These are phyloP conservation scores for Lentinula novae-zelandiae DNA, from an alignment of 1,284 basidiomycete species.

Conservation along the genomic window DNA sequence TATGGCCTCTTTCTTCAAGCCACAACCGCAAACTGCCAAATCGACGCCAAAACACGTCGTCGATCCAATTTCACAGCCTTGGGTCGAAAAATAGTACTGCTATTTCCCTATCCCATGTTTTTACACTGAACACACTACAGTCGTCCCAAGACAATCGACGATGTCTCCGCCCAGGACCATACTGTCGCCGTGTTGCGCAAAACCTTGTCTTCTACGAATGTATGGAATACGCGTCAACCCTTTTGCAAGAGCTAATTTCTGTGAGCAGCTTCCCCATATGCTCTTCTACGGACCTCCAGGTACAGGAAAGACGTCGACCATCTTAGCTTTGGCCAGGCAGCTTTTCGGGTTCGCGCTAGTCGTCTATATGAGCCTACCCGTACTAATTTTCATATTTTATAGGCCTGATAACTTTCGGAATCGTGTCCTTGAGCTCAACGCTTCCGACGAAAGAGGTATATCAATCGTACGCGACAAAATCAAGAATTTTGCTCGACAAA, in stretches of 20 bases:
- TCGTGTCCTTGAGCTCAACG: slow-evolving; percentile 97
- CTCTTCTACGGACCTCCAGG: slow-evolving; percentile 99
- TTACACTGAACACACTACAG: slow-evolving; percentile 36
- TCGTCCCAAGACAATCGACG: slow-evolving; percentile 96
- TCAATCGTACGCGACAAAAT: slow-evolving; percentile 97
- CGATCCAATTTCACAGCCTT: slow-evolving; percentile 78
- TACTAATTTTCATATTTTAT: neutral
- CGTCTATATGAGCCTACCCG: neutral
- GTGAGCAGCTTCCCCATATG: slow-evolving; percentile 91
- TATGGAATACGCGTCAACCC: slow-evolving; percentile 31
- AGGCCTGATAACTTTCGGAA: slow-evolving; percentile 94
- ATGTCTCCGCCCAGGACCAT: slow-evolving; percentile 96
- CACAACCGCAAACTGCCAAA: slow-evolving; percentile 35
- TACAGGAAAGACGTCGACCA: slow-evolving; percentile 98
- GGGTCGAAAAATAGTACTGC: slow-evolving; percentile 95
- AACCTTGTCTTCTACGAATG: slow-evolving; percentile 90
- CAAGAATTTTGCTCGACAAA: slow-evolving; percentile 97
- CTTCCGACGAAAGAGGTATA: slow-evolving; percentile 98
- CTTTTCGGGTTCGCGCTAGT: slow-evolving; percentile 74
- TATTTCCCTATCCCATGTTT: slow-evolving; percentile 3
- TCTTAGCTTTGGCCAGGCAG: slow-evolving; percentile 91
- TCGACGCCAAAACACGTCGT: slow-evolving; percentile 38
- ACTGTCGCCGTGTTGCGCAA: slow-evolving; percentile 91
- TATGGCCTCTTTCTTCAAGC: slow-evolving; percentile 46
- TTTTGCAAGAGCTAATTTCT: neutral